A percentile compares a stretch with the other conserved stretches of the same genome.
These are phyloP conservation scores for Kodamaea neixiangensis DNA, from an alignment of 805 yeast species.

Conservation along the genomic window DNA sequence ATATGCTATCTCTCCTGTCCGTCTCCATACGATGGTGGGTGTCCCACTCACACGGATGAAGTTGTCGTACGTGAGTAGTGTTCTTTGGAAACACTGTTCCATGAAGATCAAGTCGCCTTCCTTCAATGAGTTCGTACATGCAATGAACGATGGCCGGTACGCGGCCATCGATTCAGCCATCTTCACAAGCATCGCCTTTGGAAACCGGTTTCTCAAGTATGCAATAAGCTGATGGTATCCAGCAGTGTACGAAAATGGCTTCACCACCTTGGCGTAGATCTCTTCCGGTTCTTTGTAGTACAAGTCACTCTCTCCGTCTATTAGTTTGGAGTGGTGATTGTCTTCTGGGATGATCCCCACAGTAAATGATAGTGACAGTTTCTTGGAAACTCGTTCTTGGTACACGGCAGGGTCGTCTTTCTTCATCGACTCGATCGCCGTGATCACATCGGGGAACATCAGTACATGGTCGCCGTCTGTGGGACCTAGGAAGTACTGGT, in stretches of 20 bases:
- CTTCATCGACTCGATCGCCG: conserved; percentile 42
- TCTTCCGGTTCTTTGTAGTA: conserved; percentile 65
- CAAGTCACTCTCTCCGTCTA: conserved; percentile 15
- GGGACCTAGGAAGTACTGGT: conserved; percentile 69
- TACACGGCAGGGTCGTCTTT: conserved; percentile 43
- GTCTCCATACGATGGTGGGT: conserved; percentile 93
- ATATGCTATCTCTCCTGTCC: conserved; percentile 93
- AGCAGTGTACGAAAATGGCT: conserved; percentile 86
- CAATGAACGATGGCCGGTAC: conserved; percentile 89
- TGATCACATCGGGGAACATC: conserved; percentile 63
- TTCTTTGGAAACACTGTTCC: conserved; percentile 95
- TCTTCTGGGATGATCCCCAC: conserved; percentile 47
- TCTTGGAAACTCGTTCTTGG: conserved; percentile 35
- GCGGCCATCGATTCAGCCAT: conserved; percentile 89
- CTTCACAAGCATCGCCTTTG: conserved; percentile 65
- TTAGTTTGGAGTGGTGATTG: conserved; percentile 20
- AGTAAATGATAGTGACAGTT: conserved; percentile 47
- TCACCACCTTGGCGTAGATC: conserved; percentile 70
- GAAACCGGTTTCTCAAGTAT: conserved; percentile 72
- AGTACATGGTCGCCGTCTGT: conserved; percentile 39
- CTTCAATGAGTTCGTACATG: conserved; percentile 83
- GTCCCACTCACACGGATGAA: conserved; percentile 85
- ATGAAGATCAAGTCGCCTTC: conserved; percentile 91
- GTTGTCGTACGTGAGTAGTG: conserved; percentile 83
- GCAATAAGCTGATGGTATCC: conserved; percentile 83